Evolutionary conservation across 1,139 yeast genomes (phyloP), one percentile per base, ranked within the genome.

Genomic region (Spencermartinsiella ligniputridi): DNA sequence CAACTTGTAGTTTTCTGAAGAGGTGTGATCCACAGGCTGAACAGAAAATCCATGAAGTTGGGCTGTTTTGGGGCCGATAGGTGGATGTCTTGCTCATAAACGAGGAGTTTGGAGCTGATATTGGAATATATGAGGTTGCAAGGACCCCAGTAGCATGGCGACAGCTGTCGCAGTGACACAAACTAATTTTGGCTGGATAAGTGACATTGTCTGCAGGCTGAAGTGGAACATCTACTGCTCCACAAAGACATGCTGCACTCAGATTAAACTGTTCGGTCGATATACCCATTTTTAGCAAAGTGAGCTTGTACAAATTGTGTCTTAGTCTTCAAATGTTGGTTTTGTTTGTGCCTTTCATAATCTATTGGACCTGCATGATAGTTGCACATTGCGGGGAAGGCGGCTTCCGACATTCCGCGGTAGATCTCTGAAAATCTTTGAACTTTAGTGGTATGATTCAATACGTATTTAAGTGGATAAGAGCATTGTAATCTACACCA

Each of bases 121-220:
- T 27, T 27, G 32, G 15, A 4, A n/a, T 27, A 13, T 35, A 20
- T 18, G 38, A 35, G 3, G 38, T 18, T 5, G 15, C 18, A 8
- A 35, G 27, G 11, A 35, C n/a, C 5, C 38, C 38, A 6, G 38
- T 18, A 4, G 15, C 25, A 35, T 35, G 38, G 6, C 38, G 38
- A 35, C 38, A 35, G 17, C 25, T 21, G 8, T n/a, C 6, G 27
- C 38, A 35, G 27, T 35, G 38, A 15, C 38, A 35, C 15, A 35
- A 17, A 35, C 24, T 21, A 20, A 35, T 20, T 9, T 2, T 17
- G 3, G 15, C 32, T 4, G 32, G 32, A 11, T 27, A n/a, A 27
- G 13, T 22, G 9, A 22, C 15, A 27, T n/a, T n/a, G 8, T 27
- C 32, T 11, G 5, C 15, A 6, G n/a, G 15, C 15, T 27, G 15